Evolutionary conservation across 2,329 filamentous ascomycete genomes (phyloP).

Genomic region (Trichoderma pleuroti): DNA sequence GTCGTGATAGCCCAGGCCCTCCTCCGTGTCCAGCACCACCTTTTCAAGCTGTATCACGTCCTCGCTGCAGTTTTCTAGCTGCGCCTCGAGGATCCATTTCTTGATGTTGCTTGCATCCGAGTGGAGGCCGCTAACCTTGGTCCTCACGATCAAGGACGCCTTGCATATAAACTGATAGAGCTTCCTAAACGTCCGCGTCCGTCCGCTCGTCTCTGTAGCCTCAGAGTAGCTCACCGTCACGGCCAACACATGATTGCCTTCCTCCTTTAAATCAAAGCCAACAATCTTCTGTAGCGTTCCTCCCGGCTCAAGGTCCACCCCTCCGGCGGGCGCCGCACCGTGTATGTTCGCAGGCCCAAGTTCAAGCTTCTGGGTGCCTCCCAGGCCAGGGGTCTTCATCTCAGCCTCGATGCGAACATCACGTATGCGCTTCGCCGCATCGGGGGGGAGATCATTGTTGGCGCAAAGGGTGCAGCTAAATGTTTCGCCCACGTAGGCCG

Average conservation of each 20-base stretch:
- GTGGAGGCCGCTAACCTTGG: constrained; percentile 64
- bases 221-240: constrained; percentile 95
- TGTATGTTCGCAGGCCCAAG: constrained; percentile 44
- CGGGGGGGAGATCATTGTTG: constrained; percentile 68
- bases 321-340: constrained; percentile 20
- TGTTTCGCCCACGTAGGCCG: constrained; percentile 90
- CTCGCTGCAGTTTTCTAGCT: constrained; percentile 92
- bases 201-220: constrained; percentile 64
- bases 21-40: constrained; percentile 53
- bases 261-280: constrained; percentile 84
- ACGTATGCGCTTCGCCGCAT: constrained; percentile 53
- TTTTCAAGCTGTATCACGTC: constrained; percentile 73
- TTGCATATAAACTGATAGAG: constrained; percentile 96
- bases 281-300: constrained; percentile 78
- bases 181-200: constrained; percentile 85
- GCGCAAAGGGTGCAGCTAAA: constrained; percentile 93
- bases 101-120: constrained; percentile 22
- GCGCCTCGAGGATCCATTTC: constrained; percentile 80
- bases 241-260: constrained; percentile 88
- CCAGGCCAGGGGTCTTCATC: constrained; percentile 79
- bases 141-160: constrained; percentile 82
- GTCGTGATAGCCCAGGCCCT: constrained; percentile 49
- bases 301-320: constrained; percentile 54
- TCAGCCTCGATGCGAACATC: constrained; percentile 83
- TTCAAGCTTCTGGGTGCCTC: constrained; percentile 59